These are phyloP conservation scores for Ascomycota sp. DNA, from an alignment of 2,329 filamentous ascomycete genomes.

Conservation along the genomic window DNA sequence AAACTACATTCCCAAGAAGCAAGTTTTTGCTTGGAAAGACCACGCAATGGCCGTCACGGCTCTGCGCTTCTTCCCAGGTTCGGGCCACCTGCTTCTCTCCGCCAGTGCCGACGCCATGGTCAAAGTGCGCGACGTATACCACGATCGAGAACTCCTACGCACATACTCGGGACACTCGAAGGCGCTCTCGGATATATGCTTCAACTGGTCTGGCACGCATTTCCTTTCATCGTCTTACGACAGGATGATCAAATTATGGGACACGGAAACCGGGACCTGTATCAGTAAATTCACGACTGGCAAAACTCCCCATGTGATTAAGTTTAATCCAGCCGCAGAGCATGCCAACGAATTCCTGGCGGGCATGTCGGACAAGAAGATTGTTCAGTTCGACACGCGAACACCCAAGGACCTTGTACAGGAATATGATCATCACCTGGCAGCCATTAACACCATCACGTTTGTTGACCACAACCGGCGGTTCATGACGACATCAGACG, in stretches of 20 bases:
- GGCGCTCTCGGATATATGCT: slow-evolving; percentile 70
- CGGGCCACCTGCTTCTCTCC: slow-evolving; percentile 72
- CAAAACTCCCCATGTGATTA: slow-evolving; percentile 83
- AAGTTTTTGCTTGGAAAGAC: slow-evolving; percentile 71
- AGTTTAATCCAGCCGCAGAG: slow-evolving; percentile 66
- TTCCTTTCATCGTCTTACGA: slow-evolving; percentile 89
- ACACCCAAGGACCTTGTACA: slow-evolving; percentile 60
- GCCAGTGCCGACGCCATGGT: slow-evolving; percentile 78
- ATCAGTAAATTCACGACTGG: slow-evolving; percentile 75
- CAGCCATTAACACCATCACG: slow-evolving; percentile 91
- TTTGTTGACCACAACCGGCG: slow-evolving; percentile 87
- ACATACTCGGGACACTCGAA: slow-evolving; percentile 85
- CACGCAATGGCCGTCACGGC: slow-evolving; percentile 71
- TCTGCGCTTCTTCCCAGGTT: slow-evolving; percentile 69
- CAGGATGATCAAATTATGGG: slow-evolving; percentile 92
- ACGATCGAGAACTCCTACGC: slow-evolving; percentile 66
- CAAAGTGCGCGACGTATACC: slow-evolving; percentile 88
- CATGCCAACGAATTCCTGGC: slow-evolving; percentile 77
- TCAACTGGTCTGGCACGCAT: slow-evolving; percentile 58
- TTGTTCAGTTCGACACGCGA: slow-evolving; percentile 84
- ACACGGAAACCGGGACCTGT: slow-evolving; percentile 83
- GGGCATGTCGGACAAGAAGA: slow-evolving; percentile 97
- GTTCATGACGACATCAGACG: slow-evolving; percentile 95
- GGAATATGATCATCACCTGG: slow-evolving; percentile 94
- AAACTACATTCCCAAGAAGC: slow-evolving; percentile 87